A percentile compares a stretch with the other conserved stretches of the same genome.
These are phyloP conservation scores for Agarophyton chilense DNA, from an alignment of 23 red algal species.

Conservation along the genomic window DNA sequence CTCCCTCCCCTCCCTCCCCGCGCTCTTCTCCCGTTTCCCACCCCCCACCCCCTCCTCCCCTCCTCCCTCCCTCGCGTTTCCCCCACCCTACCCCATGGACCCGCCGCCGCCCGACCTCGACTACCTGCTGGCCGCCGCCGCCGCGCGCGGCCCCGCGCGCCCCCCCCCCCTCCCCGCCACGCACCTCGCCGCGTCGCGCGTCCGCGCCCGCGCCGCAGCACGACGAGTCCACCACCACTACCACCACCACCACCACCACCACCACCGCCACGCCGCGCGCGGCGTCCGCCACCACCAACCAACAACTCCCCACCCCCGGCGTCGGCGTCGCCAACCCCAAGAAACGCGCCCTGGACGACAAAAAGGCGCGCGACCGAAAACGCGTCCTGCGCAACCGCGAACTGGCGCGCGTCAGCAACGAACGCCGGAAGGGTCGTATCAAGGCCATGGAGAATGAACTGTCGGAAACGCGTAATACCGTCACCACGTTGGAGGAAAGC, in stretches of 20 bases:
- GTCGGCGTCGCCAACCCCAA: conserved; percentile 1
- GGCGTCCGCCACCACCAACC: not conserved
- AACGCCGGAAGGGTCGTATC: conserved; percentile 73
- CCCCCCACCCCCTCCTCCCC: no score
- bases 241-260: not conserved
- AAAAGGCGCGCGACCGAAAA: conserved; percentile 63
- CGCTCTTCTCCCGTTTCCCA: no score
- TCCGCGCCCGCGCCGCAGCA: not conserved
- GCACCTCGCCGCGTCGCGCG: not conserved
- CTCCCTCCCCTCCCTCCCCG: not conserved
- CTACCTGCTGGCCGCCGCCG: conserved; percentile 28
- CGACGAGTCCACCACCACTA: no score
- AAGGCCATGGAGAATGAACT: conserved; percentile 77
- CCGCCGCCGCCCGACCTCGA: conserved; percentile 24
- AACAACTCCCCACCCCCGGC: not conserved
- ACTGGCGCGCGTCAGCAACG: conserved; percentile 64
- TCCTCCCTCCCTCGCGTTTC: no score
- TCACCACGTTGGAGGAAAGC: conserved; percentile 66
- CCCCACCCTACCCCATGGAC: conserved; percentile 41
- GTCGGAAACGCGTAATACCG: conserved; percentile 48
- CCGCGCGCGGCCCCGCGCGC: not conserved
- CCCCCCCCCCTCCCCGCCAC: not conserved
- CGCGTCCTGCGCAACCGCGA: conserved; percentile 72
- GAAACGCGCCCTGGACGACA: conserved; percentile 54
- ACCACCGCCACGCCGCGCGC: not conserved